Conservation (phyloP, 805 yeast genomes). For the Cyberlindnera galapagoensis region DNA sequence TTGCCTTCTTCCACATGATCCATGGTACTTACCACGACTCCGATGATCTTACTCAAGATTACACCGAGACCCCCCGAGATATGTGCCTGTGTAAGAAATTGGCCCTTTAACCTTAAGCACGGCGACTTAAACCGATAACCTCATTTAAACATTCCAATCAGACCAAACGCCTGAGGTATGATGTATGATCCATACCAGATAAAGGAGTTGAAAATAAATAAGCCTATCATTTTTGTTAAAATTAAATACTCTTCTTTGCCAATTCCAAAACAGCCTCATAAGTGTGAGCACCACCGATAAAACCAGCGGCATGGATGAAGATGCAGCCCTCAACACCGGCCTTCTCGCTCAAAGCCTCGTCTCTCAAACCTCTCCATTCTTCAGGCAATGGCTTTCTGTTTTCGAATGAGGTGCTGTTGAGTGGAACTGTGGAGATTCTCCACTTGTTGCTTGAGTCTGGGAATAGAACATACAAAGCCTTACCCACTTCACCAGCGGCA, state of each 20-base stretch:
- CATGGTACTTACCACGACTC: too few species aligned
- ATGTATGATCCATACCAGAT: too few species aligned
- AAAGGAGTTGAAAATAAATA: constrained; percentile 1
- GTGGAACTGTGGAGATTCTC: constrained; percentile 92
- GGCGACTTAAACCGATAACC: too few species aligned
- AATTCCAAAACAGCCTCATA: constrained; percentile 70
- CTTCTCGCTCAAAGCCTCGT: constrained; percentile 64
- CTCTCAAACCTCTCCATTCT: constrained; percentile 93
- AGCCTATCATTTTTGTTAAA: not conserved
- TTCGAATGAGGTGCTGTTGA: constrained; percentile 68
- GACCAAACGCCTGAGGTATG: too few species aligned
- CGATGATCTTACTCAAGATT: too few species aligned
- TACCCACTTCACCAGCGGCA: constrained; percentile 46
- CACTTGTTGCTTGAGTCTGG: constrained; percentile 64
- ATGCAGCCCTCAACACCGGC: constrained; percentile 85
- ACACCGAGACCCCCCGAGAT: too few species aligned
- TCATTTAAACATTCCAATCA: too few species aligned
- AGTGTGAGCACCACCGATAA: constrained; percentile 89
- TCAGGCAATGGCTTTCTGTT: constrained; percentile 86
- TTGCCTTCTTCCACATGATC: too few species aligned
- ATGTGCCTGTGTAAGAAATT: too few species aligned
- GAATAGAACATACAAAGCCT: constrained; percentile 72
- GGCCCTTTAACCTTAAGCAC: too few species aligned
- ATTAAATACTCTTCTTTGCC: constrained; percentile 44
- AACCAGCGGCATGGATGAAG: constrained; percentile 94